phyloP scores from a whole-genome alignment of 805 yeast species.

The Blastobotrys chiropterorum region DNA sequence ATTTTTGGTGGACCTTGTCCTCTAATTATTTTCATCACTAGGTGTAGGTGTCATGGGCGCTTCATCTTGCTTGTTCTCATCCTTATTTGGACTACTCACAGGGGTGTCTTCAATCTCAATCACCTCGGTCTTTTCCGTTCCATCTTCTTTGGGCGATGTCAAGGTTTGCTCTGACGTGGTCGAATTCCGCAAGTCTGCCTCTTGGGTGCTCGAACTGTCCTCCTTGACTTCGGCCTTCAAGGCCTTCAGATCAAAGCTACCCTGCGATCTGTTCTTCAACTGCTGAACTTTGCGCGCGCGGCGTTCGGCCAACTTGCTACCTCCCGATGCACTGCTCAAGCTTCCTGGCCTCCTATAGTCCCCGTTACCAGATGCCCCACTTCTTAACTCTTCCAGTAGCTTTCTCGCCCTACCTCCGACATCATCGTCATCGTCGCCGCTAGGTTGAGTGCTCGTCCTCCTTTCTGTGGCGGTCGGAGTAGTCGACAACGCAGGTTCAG shows the following conservation, averaged over 20 bases:
- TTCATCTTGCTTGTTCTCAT: not conserved
- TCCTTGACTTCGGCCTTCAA: not conserved
- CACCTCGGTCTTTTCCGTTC: not conserved
- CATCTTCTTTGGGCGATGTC: not conserved
- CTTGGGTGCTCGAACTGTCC: not conserved
- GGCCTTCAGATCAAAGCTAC: slow-evolving; percentile 2
- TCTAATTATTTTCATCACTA: not conserved
- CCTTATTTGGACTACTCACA: not conserved
- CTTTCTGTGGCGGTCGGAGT: slow-evolving; percentile 1
- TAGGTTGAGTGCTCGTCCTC: not conserved
- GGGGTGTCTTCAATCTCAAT: not conserved
- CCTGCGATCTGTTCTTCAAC: slow-evolving; percentile 1
- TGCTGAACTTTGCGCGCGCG: slow-evolving; percentile 22
- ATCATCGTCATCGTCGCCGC: slow-evolving; percentile 34
- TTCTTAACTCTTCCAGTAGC: slow-evolving; percentile 55
- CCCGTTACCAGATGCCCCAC: slow-evolving; percentile 18
- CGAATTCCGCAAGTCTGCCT: not conserved
- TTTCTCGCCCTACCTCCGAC: slow-evolving; percentile 57
- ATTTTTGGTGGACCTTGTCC: not conserved
- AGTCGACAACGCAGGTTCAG: slow-evolving; percentile 3
- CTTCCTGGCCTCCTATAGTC: slow-evolving; percentile 8
- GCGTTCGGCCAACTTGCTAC: slow-evolving; percentile 20
- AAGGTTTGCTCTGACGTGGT: not conserved
- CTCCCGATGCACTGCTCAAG: slow-evolving; percentile 4
- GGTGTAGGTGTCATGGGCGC: not conserved